These are phyloP conservation scores for Podaxis sp. DNA, from an alignment of 768 basidiomycete species.

Conservation along the genomic window DNA sequence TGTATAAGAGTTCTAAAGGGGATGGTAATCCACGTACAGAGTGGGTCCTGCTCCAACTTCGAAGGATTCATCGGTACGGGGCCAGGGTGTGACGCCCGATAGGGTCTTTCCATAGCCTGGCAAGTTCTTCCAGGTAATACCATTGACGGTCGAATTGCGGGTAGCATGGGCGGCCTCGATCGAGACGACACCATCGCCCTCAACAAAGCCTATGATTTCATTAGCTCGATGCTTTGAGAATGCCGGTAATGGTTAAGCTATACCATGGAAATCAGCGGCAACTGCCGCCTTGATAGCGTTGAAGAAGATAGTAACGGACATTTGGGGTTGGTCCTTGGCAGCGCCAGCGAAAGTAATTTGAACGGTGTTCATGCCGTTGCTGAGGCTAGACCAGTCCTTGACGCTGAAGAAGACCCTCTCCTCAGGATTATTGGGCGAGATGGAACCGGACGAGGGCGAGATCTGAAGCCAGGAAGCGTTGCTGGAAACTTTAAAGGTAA, in stretches of 20 bases:
- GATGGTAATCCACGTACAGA: slow-evolving; percentile 36
- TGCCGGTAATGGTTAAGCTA: neutral
- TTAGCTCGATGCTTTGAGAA: neutral
- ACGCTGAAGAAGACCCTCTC: slow-evolving; percentile 57
- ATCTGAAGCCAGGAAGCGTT: slow-evolving; percentile 56
- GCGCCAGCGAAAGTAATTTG: slow-evolving; percentile 46
- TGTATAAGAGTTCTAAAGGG: neutral
- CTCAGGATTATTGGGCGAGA: slow-evolving; percentile 48
- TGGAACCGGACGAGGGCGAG: slow-evolving; percentile 44
- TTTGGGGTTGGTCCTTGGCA: slow-evolving; percentile 35
- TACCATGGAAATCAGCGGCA: slow-evolving; percentile 49
- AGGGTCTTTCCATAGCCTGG: slow-evolving; percentile 59
- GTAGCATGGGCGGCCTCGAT: slow-evolving; percentile 64
- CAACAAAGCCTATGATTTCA: slow-evolving; percentile 48
- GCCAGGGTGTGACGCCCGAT: slow-evolving; percentile 63
- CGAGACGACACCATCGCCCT: slow-evolving; percentile 59
- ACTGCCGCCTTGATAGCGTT: slow-evolving; percentile 34
- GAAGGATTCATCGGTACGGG: slow-evolving; percentile 51
- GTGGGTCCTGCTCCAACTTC: slow-evolving; percentile 60
- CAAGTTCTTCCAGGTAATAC: slow-evolving; percentile 57
- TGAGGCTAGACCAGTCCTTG: slow-evolving; percentile 54
- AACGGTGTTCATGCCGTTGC: slow-evolving; percentile 34
- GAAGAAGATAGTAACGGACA: slow-evolving; percentile 32
- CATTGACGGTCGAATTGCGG: slow-evolving; percentile 45
- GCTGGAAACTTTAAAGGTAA: slow-evolving; percentile 49